A percentile compares a stretch with the other conserved stretches of the same genome.
phyloP scores from a whole-genome alignment of 2,329 filamentous ascomycete species.

The Penicillium sp. region DNA sequence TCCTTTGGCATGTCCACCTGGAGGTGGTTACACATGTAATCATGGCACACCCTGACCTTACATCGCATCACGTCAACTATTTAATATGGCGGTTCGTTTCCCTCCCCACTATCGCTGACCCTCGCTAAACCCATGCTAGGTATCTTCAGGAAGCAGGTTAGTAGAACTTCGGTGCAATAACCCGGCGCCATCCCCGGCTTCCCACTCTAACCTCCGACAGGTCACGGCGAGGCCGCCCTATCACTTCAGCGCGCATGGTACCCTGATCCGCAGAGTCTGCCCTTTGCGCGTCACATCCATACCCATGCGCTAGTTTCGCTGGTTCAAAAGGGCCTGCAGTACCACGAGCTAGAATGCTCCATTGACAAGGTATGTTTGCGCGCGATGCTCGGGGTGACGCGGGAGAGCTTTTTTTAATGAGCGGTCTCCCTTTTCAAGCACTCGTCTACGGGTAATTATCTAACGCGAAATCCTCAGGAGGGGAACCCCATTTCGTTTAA shows the following conservation, averaged over 20 bases:
- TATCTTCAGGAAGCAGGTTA: slow-evolving; percentile 55
- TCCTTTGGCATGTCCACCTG: slow-evolving; percentile 30
- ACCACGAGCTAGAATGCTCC: slow-evolving; percentile 49
- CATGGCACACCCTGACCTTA: slow-evolving; percentile 43
- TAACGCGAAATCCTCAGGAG: slow-evolving; percentile 31
- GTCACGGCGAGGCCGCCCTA: slow-evolving; percentile 56
- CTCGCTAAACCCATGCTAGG: slow-evolving; percentile 29
- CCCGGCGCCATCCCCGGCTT: slow-evolving; percentile 3
- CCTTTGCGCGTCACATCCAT: slow-evolving; percentile 57
- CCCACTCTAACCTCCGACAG: slow-evolving; percentile 31
- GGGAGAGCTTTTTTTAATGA: not conserved
- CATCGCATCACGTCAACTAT: slow-evolving; percentile 62
- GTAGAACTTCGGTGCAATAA: slow-evolving; percentile 17
- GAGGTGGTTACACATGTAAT: slow-evolving; percentile 40
- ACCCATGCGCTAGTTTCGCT: slow-evolving; percentile 57
- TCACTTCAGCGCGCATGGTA: slow-evolving; percentile 61
- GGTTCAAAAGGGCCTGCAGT: slow-evolving; percentile 60
- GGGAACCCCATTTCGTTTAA: slow-evolving; percentile 35
- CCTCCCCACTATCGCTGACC: slow-evolving; percentile 3
- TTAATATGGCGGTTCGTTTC: slow-evolving; percentile 60
- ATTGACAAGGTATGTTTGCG: slow-evolving; percentile 45
- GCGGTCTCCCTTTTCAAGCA: slow-evolving; percentile 1
- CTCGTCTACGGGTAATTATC: not conserved
- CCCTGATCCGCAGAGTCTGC: slow-evolving; percentile 56
- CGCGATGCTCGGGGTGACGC: not conserved